Evolutionary conservation across 441 rosid species (phyloP), one percentile per base, ranked within the genome.

Genomic region (Cnidoscolus chayamansa): DNA sequence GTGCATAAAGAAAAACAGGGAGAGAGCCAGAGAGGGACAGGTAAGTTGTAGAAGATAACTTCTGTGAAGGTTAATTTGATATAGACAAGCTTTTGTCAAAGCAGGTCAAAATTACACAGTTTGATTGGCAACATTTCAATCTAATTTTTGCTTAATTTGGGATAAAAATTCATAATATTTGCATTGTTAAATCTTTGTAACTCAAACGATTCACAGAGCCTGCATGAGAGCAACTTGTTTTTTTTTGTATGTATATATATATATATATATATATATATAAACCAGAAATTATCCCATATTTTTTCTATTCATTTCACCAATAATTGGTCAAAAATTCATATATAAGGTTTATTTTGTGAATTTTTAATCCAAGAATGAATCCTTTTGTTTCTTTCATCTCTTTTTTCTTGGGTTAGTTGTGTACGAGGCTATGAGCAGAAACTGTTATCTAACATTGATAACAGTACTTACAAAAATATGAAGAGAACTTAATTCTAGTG

Each of bases 401-500:
- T 31, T 1, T 17, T 13, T 60, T 13, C 17, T 3, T 12, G 7
- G 16, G 3, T 31, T 60, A 4, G n/a, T 31, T 5, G 4, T 6
- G 1, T 31, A 15, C 4, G 13, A 7, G 1, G 40, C 40, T 35
- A 35, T 35, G 40, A 2, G 40, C 64, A 8, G 17, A 43, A 35
- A 4, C 35, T 8, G 32, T 68, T 13, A 3, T 32, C 7, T 4
- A 31, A 31, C 5, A 59, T 25, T 45, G 65, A 48, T 70, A 6
- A 25, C 16, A 16, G 6, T 40, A 58, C 10, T 57, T 12, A 40
- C 53, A 9, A 8, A 61, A 62, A 20, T 37, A 47, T 40, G 12
- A 25, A 43, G 55, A 62, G 15, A 45, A 62, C 25, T 45, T 12
- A 25, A 63, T 4, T 55, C 56, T 74, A 51, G 54, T 63, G 43